These are phyloP conservation scores for Tephrocybe sp. DNA, from an alignment of 768 basidiomycete species.

Conservation along the genomic window DNA sequence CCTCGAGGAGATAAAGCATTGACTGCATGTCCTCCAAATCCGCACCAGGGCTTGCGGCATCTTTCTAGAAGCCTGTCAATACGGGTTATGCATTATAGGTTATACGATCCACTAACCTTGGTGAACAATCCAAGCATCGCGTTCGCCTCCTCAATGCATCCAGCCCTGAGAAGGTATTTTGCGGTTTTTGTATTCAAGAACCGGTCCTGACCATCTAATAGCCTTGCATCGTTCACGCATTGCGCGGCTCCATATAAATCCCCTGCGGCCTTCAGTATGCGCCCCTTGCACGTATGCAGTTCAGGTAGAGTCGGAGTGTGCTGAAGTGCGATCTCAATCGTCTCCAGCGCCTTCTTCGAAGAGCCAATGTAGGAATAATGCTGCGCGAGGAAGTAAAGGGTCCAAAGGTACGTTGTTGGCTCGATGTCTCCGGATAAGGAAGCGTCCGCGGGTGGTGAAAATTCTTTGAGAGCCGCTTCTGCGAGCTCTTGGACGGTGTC, in stretches of 20 bases:
- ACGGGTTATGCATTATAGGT: no score
- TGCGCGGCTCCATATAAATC: slow-evolving; percentile 74
- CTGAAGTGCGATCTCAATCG: slow-evolving; percentile 61
- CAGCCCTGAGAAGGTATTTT: slow-evolving; percentile 87
- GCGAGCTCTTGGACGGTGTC: slow-evolving; percentile 66
- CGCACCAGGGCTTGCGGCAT: slow-evolving; percentile 62
- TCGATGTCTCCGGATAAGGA: slow-evolving; percentile 30
- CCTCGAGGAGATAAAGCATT: slow-evolving; percentile 79
- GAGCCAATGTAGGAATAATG: slow-evolving; percentile 71
- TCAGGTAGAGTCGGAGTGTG: slow-evolving; percentile 97
- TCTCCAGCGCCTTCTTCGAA: slow-evolving; percentile 49
- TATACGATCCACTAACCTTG: slow-evolving; percentile 52
- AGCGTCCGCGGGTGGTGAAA: slow-evolving; percentile 24
- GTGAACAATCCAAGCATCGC: slow-evolving; percentile 84
- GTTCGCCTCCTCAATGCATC: slow-evolving; percentile 72
- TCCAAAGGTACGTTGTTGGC: slow-evolving; percentile 90
- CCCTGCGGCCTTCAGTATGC: slow-evolving; percentile 83
- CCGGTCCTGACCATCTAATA: slow-evolving; percentile 90
- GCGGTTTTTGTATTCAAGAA: slow-evolving; percentile 93
- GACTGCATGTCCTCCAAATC: slow-evolving; percentile 98
- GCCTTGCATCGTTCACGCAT: slow-evolving; percentile 76
- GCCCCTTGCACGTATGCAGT: slow-evolving; percentile 76
- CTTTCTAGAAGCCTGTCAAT: slow-evolving; percentile 58
- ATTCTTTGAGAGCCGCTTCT: slow-evolving; percentile 42
- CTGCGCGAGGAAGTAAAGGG: slow-evolving; percentile 91